A percentile compares a stretch with the other conserved stretches of the same genome.
Evolutionary conservation across 2,329 filamentous ascomycete species (phyloP).

Genomic region (Aspergillus arachidicola): DNA sequence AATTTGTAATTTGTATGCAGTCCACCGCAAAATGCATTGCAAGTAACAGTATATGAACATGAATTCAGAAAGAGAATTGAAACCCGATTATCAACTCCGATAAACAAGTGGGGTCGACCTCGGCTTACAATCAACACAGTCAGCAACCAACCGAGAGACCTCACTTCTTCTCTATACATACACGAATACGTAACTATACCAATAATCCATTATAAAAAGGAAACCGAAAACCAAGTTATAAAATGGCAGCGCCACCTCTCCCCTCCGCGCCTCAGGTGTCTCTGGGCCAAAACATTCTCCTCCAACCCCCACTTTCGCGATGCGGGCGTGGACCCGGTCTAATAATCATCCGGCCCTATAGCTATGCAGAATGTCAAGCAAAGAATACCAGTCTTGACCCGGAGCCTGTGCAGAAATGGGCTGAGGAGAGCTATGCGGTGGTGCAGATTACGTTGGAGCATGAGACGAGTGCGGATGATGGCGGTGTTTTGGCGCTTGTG

Average conservation of each 20-base stretch:
- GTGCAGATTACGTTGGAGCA: constrained; percentile 50
- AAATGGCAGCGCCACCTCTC: background rate
- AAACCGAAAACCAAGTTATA: background rate
- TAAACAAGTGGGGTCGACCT: constrained; percentile 1
- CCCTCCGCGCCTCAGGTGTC: background rate
- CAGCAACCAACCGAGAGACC: background rate
- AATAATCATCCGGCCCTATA: constrained; percentile 46
- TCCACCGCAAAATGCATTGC: background rate
- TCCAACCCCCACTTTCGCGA: constrained; percentile 52
- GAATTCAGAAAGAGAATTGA: background rate
- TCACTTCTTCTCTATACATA: background rate
- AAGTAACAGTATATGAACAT: background rate
- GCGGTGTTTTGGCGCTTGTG: constrained; percentile 12
- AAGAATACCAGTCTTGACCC: constrained; percentile 52
- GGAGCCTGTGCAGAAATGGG: constrained; percentile 66
- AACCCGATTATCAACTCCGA: background rate
- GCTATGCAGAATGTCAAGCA: constrained; percentile 26
- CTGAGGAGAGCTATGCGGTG: constrained; percentile 69
- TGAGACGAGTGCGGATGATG: constrained; percentile 15
- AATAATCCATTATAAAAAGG: background rate
- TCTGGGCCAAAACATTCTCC: constrained; percentile 8
- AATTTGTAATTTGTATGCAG: background rate
- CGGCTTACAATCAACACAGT: background rate
- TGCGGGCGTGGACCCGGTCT: constrained; percentile 53
- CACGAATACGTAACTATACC: background rate